These are phyloP conservation scores for Colletotrichum sojae DNA, from an alignment of 2,329 filamentous ascomycete species.

Conservation along the genomic window DNA sequence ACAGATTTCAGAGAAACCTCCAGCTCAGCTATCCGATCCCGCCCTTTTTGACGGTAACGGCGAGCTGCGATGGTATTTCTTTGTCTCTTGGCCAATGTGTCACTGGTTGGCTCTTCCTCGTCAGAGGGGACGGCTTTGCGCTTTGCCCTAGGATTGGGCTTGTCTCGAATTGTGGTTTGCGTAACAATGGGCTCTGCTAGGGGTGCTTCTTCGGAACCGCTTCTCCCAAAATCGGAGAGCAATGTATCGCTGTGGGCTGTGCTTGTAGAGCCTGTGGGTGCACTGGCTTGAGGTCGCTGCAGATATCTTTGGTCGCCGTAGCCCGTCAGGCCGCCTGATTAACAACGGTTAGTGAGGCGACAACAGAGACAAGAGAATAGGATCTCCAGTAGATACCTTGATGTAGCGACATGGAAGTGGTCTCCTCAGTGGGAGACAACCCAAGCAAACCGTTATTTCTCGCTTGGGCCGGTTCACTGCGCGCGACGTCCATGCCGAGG, in stretches of 20 bases:
- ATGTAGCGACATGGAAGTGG: background rate
- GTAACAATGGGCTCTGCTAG: background rate
- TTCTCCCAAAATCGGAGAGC: background rate
- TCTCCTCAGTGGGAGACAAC: background rate
- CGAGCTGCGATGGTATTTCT: constrained; percentile 75
- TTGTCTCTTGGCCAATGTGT: constrained; percentile 61
- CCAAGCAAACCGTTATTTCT: background rate
- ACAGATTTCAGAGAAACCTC: constrained; percentile 68
- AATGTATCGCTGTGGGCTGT: background rate
- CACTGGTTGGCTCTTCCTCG: background rate
- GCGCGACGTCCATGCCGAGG: background rate
- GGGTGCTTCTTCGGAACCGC: background rate
- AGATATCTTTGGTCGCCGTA: background rate
- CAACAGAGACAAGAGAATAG: background rate
- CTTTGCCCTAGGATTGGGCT: background rate
- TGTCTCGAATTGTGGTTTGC: background rate
- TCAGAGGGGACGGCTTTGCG: background rate
- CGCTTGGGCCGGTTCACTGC: background rate
- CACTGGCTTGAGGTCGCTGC: background rate
- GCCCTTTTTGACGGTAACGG: constrained; percentile 74
- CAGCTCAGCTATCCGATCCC: constrained; percentile 71
- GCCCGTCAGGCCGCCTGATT: background rate
- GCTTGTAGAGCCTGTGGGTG: background rate
- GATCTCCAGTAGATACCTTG: background rate
- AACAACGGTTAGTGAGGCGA: background rate